phyloP scores from a whole-genome alignment of 176 grass and related monocot genomes.

The Zoysia pacifica region DNA sequence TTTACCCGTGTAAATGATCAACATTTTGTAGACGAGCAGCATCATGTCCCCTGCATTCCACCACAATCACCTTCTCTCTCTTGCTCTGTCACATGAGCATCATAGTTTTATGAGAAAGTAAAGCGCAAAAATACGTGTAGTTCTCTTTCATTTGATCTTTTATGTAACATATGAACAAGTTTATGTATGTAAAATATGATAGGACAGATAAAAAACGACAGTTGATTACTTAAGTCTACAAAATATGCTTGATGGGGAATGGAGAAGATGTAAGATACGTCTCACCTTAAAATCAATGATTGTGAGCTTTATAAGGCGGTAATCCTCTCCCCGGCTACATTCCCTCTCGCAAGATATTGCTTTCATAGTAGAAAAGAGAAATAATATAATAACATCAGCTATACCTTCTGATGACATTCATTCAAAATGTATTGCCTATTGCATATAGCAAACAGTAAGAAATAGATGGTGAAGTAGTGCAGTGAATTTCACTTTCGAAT shows the following conservation, averaged over 20 bases:
- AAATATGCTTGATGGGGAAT: slow-evolving; percentile 29
- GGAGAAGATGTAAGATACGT: neutral
- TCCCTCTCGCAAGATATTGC: slow-evolving; percentile 94
- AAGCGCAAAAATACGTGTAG: neutral
- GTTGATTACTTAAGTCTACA: neutral
- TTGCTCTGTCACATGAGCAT: slow-evolving; percentile 64
- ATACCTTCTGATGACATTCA: neutral
- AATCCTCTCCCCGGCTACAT: slow-evolving; percentile 95
- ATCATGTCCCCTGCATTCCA: slow-evolving; percentile 97
- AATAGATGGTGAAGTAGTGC: neutral
- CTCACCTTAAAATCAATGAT: slow-evolving; percentile 92
- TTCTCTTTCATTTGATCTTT: neutral
- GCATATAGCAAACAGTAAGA: slow-evolving; percentile 15
- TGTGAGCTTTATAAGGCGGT: slow-evolving; percentile 87
- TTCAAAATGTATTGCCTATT: neutral
- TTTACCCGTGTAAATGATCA: slow-evolving; percentile 80
- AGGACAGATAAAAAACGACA: slow-evolving; percentile 4
- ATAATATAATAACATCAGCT: slow-evolving; percentile 13
- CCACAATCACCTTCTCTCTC: slow-evolving; percentile 68
- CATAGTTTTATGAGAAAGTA: slow-evolving; percentile 6
- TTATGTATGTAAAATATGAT: neutral
- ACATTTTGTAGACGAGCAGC: slow-evolving; percentile 86
- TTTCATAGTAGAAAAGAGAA: slow-evolving; percentile 43
- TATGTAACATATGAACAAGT: neutral
- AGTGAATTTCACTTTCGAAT: neutral